Evolutionary conservation across 331 rosid species (phyloP).

Genomic region (Acacia concinna): DNA sequence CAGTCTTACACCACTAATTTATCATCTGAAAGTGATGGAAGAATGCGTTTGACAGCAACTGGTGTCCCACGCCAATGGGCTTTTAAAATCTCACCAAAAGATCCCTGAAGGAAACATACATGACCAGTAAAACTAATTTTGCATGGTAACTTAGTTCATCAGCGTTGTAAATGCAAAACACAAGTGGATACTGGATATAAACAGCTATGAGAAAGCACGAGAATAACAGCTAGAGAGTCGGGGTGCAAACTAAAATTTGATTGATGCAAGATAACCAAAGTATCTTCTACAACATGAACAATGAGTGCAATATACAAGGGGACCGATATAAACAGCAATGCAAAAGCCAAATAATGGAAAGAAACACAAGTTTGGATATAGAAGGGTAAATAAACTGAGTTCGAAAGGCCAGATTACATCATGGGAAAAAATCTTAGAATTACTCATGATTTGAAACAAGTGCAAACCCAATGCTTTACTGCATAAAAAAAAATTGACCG

Average conservation of each 20-base stretch:
- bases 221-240: constrained; percentile 7
- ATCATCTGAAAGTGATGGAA: constrained; percentile 95
- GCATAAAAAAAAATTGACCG: constrained; percentile 18
- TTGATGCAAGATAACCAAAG: background rate
- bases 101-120: constrained; percentile 65
- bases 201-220: constrained; percentile 5
- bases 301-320: constrained; percentile 1
- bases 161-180: constrained; percentile 2
- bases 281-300: background rate
- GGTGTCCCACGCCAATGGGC: constrained; percentile 99
- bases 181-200: constrained; percentile 6
- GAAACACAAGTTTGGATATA: background rate
- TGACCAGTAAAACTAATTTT: constrained; percentile 28
- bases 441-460: background rate
- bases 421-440: background rate
- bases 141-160: constrained; percentile 5
- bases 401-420: background rate
- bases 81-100: constrained; percentile 94
- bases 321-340: background rate
- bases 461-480: background rate
- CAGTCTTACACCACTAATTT: constrained; percentile 86
- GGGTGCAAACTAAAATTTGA: background rate
- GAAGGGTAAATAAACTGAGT: background rate
- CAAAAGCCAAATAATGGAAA: constrained; percentile 16
- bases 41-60: constrained; percentile 96